Evolutionary conservation across 805 yeast species (phyloP), one percentile per base, ranked within the genome.

Genomic region (Candida vaughaniae): DNA sequence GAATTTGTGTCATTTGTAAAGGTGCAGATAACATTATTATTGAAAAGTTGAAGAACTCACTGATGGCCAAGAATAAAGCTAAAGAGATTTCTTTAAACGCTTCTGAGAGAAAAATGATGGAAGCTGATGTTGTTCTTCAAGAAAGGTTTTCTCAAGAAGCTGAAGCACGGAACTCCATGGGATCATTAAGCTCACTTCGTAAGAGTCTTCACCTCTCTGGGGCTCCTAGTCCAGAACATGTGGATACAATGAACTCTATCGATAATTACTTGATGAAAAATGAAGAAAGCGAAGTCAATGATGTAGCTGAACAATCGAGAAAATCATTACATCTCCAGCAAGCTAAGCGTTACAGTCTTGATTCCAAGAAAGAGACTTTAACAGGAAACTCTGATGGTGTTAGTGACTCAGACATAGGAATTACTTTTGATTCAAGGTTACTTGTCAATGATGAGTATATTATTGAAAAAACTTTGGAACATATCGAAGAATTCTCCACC

Each of bases 1-100:
- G 84, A 41, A 73, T 89, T 16, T 78, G 91, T 31, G 53, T 93
- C 45, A 66, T 93, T 29, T 88, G 96, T 62, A 93, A 93, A 62
- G 99, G 99, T 37, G 99, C 99, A 2, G 99, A 93, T 58, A 87
- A 87, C 51, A 75, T 91, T 8, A 86, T 93, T 33, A 57, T 90
- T 35, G 95, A 90, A 35, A 73, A 85, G 40, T 66, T 93, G 41
- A 71, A 69, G 39, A 68, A 81, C 45, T 47, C 74, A 0, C 75
- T 73, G 1, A 35, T 83, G 33, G 96, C 95, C 0, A 60, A 64
- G 15, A 53, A 58, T n/a, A 87, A 84, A 53, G 75, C 82, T 29
- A 65, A 61, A n/a, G 88, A 87, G 38, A 73, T 88, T 6, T 59
- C 80, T 18, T 59, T 68, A 18, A 72, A 71, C 26, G 66, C 89